phyloP scores from a whole-genome alignment of 1,284 basidiomycete species.

The Sparassis latifolia region DNA sequence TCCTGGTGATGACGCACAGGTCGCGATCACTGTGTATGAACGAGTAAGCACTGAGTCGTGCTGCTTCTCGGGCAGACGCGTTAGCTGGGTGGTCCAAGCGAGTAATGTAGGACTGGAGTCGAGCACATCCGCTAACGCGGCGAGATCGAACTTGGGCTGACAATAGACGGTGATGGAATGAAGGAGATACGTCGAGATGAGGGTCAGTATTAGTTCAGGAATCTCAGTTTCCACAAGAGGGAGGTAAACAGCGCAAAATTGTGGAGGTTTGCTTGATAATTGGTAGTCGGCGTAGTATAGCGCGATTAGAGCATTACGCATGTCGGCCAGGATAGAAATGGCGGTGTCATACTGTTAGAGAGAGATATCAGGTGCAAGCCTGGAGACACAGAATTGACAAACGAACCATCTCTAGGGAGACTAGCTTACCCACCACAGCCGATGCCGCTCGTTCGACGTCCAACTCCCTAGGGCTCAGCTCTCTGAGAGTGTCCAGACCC shows the following conservation, averaged over 20 bases:
- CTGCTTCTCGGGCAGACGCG: conserved; percentile 43
- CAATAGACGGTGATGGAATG: conserved; percentile 40
- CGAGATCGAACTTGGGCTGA: conserved; percentile 19
- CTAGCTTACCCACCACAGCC: conserved; percentile 56
- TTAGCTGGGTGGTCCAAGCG: conserved; percentile 43
- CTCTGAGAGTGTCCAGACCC: conserved; percentile 40
- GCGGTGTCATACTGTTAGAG: conserved; percentile 43
- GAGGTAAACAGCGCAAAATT: conserved; percentile 17
- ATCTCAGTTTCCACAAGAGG: conserved; percentile 37
- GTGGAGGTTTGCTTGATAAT: not conserved
- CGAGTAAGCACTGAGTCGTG: conserved; percentile 52
- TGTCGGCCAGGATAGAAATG: conserved; percentile 35
- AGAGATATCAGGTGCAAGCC: not conserved
- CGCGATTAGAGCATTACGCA: conserved; percentile 36
- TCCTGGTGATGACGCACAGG: conserved; percentile 28
- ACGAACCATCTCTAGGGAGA: conserved; percentile 60
- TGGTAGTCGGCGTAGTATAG: conserved; percentile 17
- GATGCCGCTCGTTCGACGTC: conserved; percentile 69
- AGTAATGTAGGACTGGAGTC: conserved; percentile 39
- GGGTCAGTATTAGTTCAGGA: conserved; percentile 40
- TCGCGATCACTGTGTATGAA: conserved; percentile 47
- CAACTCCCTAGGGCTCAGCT: conserved; percentile 38
- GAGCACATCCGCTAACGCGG: conserved; percentile 31
- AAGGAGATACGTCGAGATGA: conserved; percentile 53
- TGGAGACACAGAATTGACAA: conserved; percentile 3